Evolutionary conservation across 1,284 basidiomycete species (phyloP), one percentile per base, ranked within the genome.

Genomic region (Puccinia triticina): DNA sequence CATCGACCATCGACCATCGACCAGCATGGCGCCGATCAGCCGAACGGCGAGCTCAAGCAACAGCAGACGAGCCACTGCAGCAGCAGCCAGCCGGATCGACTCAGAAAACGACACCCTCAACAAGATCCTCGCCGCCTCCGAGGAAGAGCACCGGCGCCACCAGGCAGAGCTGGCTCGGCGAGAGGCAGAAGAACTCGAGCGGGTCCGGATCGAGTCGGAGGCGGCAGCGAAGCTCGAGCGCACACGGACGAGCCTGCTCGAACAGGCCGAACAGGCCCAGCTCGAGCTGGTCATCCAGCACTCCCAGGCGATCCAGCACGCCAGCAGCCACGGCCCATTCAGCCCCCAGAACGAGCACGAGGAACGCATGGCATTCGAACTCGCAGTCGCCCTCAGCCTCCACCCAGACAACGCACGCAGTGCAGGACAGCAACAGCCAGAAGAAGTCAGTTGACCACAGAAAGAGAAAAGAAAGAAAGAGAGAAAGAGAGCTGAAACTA

Each of bases 331-430:
- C 37, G 16, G 14, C 5, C 16, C 43, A 4, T 29, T 69, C 7
- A 23, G 7, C 69, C 46, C 69, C 4, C 43, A 50, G n/a, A 71
- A 71, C 32, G 43, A 71, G 16, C 11, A 77, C 12, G 21, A 77
- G 46, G 76, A 77, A 50, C 34, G 48, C 50, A 10, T 61, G 23
- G 37, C 55, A n/a, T 23, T 77, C n/a, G 43, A 77, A 67, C 61
- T 77, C 5, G 76, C 76, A 26, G 18, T 77, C 40, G 59, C 76
- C 18, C 59, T 77, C 59, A 77, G 76, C 34, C 43, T 77, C 0
- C 23, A 67, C 26, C 1, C 34, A n/a, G n/a, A n/a, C 34, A 40
- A 40, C 61, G 11, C 26, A 66, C 2, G 67, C 37, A 71, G n/a
- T n/a, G n/a, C n/a, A n/a, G n/a, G n/a, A n/a, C 67, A 53, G 21